Base-by-base conservation (phyloP, 2,329 filamentous ascomycete genomes). In the Scedosporium aurantiacum region DNA sequence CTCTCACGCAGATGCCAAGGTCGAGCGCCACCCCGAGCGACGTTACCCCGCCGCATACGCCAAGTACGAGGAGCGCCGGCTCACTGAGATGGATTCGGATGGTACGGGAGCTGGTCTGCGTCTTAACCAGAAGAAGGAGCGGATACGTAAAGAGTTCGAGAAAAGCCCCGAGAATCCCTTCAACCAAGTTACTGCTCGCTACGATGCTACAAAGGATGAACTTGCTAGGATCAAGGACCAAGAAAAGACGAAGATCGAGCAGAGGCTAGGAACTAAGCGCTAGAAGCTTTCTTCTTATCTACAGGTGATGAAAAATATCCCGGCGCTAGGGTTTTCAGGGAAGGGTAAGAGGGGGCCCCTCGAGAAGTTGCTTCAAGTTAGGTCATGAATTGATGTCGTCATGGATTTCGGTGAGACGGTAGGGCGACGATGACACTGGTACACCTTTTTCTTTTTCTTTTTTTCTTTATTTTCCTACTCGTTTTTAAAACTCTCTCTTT, bases 141-240 rank as follows among this genome's bases (percentile, higher is more conserved):
- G 87, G 70, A 89, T 96, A 66, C 76, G 83, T 64, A 95, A 96
- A 79, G 94, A 97, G 77, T 99, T 97, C 73, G 89, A 96, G 74
- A 95, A 91, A 79, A 89, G 89, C 69, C 87, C 90, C 1, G 93
- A 97, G 68, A 99, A 99, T 73, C 94, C 94, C 14, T 94, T 96
- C 77, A 96, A 96, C 76, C 90, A 96, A 76, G 86, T 87, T 16
- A 84, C 79, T 59, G 89, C 85, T 2, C 74, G 79, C 2, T 95
- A 91, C 75, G 90, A 99, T 74, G 84, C 90, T 60, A 83, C 81
- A 23, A 88, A 84, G 74, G 90, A 91, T 3, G 93, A 99, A 68
- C 69, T 96, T 54, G 79, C 79, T 57, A 79, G 83, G 57, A 75
- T 92, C 63, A 83, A 79, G 70, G 77, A 84, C 50, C 73, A 80